Evolutionary conservation across 148 eudicot species (phyloP).

Genomic region (Rheum nobile): DNA sequence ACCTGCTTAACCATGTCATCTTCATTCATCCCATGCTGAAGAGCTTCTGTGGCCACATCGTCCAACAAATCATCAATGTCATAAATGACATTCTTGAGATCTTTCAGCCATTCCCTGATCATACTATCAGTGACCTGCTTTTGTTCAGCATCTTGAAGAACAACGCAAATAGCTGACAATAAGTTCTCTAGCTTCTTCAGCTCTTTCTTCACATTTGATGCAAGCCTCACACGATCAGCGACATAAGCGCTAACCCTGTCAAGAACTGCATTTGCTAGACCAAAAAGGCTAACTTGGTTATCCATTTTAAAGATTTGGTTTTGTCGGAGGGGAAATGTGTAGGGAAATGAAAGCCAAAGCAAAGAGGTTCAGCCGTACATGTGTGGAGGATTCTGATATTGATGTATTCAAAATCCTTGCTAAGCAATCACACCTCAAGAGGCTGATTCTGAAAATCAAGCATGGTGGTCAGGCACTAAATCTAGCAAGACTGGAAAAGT

Average conservation of each 20-base stretch:
- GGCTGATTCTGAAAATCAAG: not conserved
- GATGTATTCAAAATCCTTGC: not conserved
- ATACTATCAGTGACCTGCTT: constrained; percentile 6
- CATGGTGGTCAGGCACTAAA: constrained; percentile 5
- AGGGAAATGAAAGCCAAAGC: not conserved
- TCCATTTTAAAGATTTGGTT: constrained; percentile 1
- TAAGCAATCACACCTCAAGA: not conserved
- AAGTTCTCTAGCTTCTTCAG: constrained; percentile 7
- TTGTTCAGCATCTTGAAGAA: constrained; percentile 20
- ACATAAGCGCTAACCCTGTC: constrained; percentile 1
- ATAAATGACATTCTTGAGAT: constrained; percentile 18
- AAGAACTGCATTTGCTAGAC: constrained; percentile 10
- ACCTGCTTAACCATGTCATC: not conserved
- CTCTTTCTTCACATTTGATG: constrained; percentile 10
- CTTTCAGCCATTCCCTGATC: constrained; percentile 20
- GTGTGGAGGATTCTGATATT: not conserved
- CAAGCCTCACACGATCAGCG: constrained; percentile 5
- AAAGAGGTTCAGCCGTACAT: not conserved
- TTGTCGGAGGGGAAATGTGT: not conserved
- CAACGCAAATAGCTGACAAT: not conserved
- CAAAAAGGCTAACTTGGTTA: constrained; percentile 1
- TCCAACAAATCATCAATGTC: constrained; percentile 24
- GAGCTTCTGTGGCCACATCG: constrained; percentile 14
- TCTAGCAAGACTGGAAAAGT: not conserved
- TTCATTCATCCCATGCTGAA: constrained; percentile 3